Percentiles rank a stretch among this genome's conserved stretches.
Evolutionary conservation across 2,329 filamentous ascomycete genomes (phyloP).

Genomic region (Fusarium euwallaceae): DNA sequence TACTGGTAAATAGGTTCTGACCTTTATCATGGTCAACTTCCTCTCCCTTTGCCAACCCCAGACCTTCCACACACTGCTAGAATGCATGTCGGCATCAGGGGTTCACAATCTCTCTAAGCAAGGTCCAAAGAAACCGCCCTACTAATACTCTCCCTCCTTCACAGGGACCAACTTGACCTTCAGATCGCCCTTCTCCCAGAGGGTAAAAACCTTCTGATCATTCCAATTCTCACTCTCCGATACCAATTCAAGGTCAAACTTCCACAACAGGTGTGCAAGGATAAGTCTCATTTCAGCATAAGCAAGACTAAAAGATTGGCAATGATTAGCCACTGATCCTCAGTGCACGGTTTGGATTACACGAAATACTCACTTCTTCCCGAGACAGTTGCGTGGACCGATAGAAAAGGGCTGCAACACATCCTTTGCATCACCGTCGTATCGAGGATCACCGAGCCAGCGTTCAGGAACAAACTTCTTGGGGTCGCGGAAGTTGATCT

Average conservation of each 20-base stretch:
- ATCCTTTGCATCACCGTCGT: neutral
- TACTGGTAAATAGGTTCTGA: neutral
- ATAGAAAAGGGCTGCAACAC: conserved; percentile 5
- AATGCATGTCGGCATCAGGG: neutral
- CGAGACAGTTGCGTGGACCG: neutral
- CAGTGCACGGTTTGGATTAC: neutral
- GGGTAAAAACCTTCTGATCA: neutral
- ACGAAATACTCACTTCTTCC: neutral
- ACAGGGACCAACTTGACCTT: neutral
- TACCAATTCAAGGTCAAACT: conserved; percentile 2
- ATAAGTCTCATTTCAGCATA: conserved; percentile 8
- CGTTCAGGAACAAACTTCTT: neutral
- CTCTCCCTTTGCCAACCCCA: too few species aligned
- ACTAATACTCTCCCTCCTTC: neutral
- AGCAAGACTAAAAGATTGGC: neutral
- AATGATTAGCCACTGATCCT: neutral
- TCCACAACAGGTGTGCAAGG: neutral
- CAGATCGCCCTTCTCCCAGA: neutral
- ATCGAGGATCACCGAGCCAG: conserved; percentile 3
- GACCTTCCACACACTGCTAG: neutral
- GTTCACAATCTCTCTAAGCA: neutral
- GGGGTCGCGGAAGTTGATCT: neutral
- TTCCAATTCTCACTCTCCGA: neutral
- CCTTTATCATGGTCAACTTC: neutral
- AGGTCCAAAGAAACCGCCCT: neutral